phyloP scores from a whole-genome alignment of 345 rosid species.

The Hirschfeldia incana region DNA sequence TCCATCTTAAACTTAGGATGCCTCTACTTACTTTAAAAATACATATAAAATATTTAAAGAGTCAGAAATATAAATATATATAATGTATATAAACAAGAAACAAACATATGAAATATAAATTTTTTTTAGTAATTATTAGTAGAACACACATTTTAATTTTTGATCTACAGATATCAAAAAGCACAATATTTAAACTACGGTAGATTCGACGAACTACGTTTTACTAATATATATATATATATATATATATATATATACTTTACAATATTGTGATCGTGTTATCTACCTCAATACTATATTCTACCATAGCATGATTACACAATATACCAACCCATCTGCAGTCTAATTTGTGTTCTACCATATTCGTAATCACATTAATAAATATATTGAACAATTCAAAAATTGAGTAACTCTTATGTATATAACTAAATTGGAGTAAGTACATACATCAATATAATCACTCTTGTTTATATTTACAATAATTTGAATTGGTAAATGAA shows the following conservation, averaged over 20 bases:
- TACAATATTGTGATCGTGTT: background rate
- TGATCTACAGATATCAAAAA: background rate
- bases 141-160: background rate
- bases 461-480: too few relatives aligned
- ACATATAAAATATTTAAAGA: too few relatives aligned
- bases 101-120: background rate
- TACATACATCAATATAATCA: too few relatives aligned
- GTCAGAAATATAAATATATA: too few relatives aligned
- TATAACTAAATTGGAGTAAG: too few relatives aligned
- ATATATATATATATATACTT: too few relatives aligned
- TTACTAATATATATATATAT: background rate
- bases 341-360: background rate
- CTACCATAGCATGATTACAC: background rate
- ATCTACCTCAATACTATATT: background rate
- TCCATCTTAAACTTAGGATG: too few relatives aligned
- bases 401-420: too few relatives aligned
- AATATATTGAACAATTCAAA: too few relatives aligned
- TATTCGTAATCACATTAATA: too few relatives aligned
- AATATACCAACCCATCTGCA: background rate
- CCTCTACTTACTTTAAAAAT: too few relatives aligned
- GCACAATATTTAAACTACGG: background rate
- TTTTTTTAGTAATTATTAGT: background rate
- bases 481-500: too few relatives aligned
- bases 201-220: background rate
- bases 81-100: background rate